phyloP scores from a whole-genome alignment of 2,329 filamentous ascomycete species.

The Harringtonia lauricola region DNA sequence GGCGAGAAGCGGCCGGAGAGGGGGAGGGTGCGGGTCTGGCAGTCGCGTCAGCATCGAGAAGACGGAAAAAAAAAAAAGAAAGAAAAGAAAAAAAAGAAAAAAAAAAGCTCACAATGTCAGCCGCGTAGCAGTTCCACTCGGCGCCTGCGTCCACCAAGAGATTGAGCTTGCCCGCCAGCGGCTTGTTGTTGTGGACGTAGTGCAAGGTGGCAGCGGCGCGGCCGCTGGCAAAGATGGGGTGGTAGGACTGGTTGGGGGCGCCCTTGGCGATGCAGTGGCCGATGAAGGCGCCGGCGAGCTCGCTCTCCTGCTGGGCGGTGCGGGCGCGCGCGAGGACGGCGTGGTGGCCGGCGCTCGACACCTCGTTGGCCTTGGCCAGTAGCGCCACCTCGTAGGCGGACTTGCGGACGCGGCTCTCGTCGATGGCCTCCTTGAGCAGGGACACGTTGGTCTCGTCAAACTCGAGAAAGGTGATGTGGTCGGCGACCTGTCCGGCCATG shows the following conservation, averaged over 20 bases:
- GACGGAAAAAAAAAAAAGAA: neutral
- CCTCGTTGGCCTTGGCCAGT: conserved; percentile 59
- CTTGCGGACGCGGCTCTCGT: conserved; percentile 59
- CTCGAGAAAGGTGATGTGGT: conserved; percentile 58
- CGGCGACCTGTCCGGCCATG: conserved; percentile 67
- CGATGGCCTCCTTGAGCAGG: conserved; percentile 50
- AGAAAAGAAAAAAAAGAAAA: conserved; percentile 23
- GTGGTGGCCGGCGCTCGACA: conserved; percentile 57
- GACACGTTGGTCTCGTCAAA: conserved; percentile 54
- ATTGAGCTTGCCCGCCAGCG: conserved; percentile 61
- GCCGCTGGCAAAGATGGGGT: conserved; percentile 74
- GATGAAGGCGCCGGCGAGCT: conserved; percentile 74
- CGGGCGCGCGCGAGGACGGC: conserved; percentile 50
- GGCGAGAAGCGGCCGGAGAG: conserved; percentile 59
- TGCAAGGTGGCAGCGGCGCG: conserved; percentile 75
- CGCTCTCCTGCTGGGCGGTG: conserved; percentile 62
- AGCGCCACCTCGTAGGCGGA: conserved; percentile 65
- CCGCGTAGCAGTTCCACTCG: conserved; percentile 63
- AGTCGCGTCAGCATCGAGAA: neutral
- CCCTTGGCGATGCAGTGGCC: conserved; percentile 64
- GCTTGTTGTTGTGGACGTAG: conserved; percentile 70
- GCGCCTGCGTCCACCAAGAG: conserved; percentile 76
- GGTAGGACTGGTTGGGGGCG: conserved; percentile 76
- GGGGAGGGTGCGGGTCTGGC: conserved; percentile 76
- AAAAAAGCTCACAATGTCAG: conserved; percentile 37